These are phyloP conservation scores for Coemansia erecta DNA, from an alignment of 192 early-diverging fungal genomes.

Conservation along the genomic window DNA sequence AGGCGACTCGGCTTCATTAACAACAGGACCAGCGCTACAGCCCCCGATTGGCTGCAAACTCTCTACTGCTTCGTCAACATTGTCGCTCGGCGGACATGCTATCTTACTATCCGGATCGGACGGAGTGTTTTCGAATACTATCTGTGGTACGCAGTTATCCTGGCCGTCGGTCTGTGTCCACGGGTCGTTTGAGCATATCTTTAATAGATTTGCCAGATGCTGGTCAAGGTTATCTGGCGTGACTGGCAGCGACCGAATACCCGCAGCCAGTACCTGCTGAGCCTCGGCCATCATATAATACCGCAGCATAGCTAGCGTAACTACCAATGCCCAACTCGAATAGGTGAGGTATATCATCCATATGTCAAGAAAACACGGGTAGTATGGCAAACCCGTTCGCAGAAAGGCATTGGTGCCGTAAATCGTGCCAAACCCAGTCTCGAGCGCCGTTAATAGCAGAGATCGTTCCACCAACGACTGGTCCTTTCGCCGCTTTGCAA, in stretches of 20 bases:
- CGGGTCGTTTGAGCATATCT: background rate
- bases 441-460: slow-evolving; percentile 11
- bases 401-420: slow-evolving; percentile 19
- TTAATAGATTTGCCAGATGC: slow-evolving; percentile 1
- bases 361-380: slow-evolving; percentile 31
- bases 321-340: slow-evolving; percentile 4
- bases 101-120: too few species aligned
- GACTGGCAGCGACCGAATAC: slow-evolving; percentile 10
- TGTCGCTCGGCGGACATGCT: too few species aligned
- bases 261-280: background rate
- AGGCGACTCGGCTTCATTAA: too few species aligned
- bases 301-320: slow-evolving; percentile 18
- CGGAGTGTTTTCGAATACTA: background rate
- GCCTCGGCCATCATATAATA: slow-evolving; percentile 18
- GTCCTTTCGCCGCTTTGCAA: slow-evolving; percentile 4
- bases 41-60: too few species aligned
- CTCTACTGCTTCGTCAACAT: too few species aligned
- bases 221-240: slow-evolving; percentile 9
- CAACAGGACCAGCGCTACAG: too few species aligned
- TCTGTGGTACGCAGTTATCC: background rate
- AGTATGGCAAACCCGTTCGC: slow-evolving; percentile 5
- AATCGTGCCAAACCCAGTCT: slow-evolving; percentile 13
- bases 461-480: slow-evolving; percentile 23
- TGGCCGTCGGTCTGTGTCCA: background rate
- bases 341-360: slow-evolving; percentile 20